Evolutionary conservation across 139 green algal genomes (phyloP), one percentile per base, ranked within the genome.

Genomic region (Klebsormidium nitens): DNA sequence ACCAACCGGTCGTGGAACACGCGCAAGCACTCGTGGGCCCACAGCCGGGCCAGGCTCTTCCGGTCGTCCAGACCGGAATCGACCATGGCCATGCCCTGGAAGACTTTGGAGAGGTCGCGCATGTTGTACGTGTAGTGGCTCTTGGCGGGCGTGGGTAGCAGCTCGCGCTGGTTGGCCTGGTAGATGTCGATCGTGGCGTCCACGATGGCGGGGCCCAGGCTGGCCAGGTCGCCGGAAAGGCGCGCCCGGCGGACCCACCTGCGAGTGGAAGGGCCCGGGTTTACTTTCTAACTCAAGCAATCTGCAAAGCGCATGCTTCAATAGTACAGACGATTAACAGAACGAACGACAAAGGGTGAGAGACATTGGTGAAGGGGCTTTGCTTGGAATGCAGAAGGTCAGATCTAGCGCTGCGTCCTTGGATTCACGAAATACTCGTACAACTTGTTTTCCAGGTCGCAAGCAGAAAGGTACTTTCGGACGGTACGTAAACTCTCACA

Each of bases 61-160:
- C 36, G 29, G 68, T 83, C 78, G 26, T 81, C 73, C 49, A 91
- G 46, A 2, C 72, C 59, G 8, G 72, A 59, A 23, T 78, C 80
- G n/a, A 84, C 56, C 57, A 75, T 83, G n/a, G 70, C 42, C 29
- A 86, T 75, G 50, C 82, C 82, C 72, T 88, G 80, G 75, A 83
- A 78, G 32, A 77, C 81, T 67, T 87, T 89, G 69, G 63, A 79
- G 31, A 92, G 74, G 76, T 92, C 87, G 57, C 87, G 76, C 81
- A 92, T 84, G 85, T 92, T 92, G 85, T 88, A 92, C 17, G 76
- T 86, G 79, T 92, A 93, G 78, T 93, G 85, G 59, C 62, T 85
- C 78, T 89, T 90, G 49, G 85, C 75, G 28, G 89, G 89, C 2
- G 89, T 95, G 6, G 76, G 76, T 23, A 83, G 76, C 31, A 83